phyloP scores from a whole-genome alignment of 805 yeast genomes.

The Starmerella sp. region DNA sequence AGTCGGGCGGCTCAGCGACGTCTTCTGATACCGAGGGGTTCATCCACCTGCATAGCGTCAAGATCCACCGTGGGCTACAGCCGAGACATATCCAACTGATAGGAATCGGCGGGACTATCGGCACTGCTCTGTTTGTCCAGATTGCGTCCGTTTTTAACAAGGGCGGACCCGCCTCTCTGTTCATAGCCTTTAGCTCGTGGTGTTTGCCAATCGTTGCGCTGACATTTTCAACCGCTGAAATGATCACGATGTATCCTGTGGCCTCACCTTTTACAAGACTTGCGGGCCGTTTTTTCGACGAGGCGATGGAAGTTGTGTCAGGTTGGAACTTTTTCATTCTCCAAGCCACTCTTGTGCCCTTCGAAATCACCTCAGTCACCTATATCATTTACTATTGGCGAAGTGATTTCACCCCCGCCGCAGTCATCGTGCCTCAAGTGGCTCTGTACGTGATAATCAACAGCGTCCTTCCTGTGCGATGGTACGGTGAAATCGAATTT shows the following conservation, averaged over 20 bases:
- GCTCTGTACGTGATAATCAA: conserved; percentile 54
- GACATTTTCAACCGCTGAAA: conserved; percentile 64
- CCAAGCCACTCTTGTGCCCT: conserved; percentile 69
- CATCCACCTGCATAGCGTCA: neutral
- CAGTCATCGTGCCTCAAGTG: conserved; percentile 53
- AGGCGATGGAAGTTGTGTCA: conserved; percentile 59
- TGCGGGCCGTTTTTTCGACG: conserved; percentile 67
- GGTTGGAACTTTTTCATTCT: conserved; percentile 75
- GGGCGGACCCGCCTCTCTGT: conserved; percentile 60
- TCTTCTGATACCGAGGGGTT: conserved; percentile 3
- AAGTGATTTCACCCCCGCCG: conserved; percentile 62
- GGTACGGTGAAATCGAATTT: conserved; percentile 76
- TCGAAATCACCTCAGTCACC: conserved; percentile 71
- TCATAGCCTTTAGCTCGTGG: conserved; percentile 59
- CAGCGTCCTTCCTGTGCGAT: conserved; percentile 51
- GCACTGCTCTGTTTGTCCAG: conserved; percentile 23
- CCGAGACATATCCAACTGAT: conserved; percentile 44
- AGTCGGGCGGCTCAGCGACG: neutral
- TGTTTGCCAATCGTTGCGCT: conserved; percentile 56
- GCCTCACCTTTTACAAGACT: conserved; percentile 65
- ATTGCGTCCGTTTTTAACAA: conserved; percentile 38
- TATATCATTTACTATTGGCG: conserved; percentile 74
- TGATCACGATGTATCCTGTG: conserved; percentile 66
- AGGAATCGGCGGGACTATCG: conserved; percentile 25
- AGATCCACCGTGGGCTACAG: conserved; percentile 41